Percentiles rank a stretch among this genome's conserved stretches.
These are phyloP conservation scores for Phytopythium helicoides DNA, from an alignment of 352 stramenopile species.

Conservation along the genomic window DNA sequence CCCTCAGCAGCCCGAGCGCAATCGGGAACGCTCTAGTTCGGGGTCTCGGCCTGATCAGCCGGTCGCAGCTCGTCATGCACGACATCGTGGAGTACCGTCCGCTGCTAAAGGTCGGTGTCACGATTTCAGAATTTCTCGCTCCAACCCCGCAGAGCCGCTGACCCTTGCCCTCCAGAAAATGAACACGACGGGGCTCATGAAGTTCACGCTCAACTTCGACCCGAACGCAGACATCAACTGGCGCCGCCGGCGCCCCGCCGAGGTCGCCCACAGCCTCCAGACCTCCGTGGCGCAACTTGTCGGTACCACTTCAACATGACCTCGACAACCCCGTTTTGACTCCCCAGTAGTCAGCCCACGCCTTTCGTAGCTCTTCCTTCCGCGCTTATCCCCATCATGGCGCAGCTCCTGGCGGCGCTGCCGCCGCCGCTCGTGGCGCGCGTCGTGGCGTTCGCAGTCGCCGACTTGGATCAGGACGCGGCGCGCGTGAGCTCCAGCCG, in stretches of 20 bases:
- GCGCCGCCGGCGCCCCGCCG: conserved; percentile 10
- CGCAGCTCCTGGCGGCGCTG: conserved; percentile 11
- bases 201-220: conserved; percentile 77
- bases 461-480: conserved; percentile 14
- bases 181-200: conserved; percentile 68
- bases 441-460: conserved; percentile 27
- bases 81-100: conserved; percentile 55
- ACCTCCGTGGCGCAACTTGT: too few species aligned
- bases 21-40: conserved; percentile 36
- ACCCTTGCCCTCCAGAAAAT: conserved; percentile 36
- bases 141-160: neutral
- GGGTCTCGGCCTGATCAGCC: conserved; percentile 37
- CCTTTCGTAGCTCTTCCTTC: too few species aligned
- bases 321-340: too few species aligned
- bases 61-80: conserved; percentile 39
- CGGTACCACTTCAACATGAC: too few species aligned
- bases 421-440: conserved; percentile 30
- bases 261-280: neutral
- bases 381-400: too few species aligned
- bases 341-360: too few species aligned
- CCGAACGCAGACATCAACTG: conserved; percentile 54
- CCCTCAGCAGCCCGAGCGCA: conserved; percentile 30
- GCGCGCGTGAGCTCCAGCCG: conserved; percentile 1
- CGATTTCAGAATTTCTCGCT: neutral
- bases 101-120: conserved; percentile 40